These are phyloP conservation scores for Rubia yunnanensis DNA, from an alignment of 257 asterid species.

Conservation along the genomic window DNA sequence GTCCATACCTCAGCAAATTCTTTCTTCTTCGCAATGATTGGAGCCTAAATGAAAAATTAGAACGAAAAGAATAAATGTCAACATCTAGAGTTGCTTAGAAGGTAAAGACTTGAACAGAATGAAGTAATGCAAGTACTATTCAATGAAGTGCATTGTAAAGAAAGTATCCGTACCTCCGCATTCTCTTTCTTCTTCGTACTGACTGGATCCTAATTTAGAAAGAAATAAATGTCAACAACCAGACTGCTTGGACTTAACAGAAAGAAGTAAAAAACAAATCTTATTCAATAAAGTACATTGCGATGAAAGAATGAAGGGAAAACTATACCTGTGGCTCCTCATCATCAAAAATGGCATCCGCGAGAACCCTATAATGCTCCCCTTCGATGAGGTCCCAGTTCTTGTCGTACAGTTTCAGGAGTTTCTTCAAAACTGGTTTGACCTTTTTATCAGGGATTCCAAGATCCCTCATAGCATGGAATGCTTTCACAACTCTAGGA, in stretches of 20 bases:
- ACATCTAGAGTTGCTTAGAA: neutral
- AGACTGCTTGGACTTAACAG: neutral
- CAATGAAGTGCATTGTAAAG: neutral
- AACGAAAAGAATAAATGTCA: neutral
- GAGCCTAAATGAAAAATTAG: slow-evolving; percentile 11
- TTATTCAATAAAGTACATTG: neutral
- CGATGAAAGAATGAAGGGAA: neutral
- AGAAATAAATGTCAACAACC: neutral
- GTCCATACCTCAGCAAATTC: slow-evolving; percentile 1
- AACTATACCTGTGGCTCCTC: slow-evolving; percentile 47
- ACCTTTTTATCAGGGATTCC: slow-evolving; percentile 61
- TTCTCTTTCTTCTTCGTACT: slow-evolving; percentile 1
- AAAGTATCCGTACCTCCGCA: slow-evolving; percentile 5
- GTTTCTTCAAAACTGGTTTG: slow-evolving; percentile 59
- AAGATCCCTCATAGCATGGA: slow-evolving; percentile 62
- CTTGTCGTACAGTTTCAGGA: slow-evolving; percentile 52
- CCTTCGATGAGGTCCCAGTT: slow-evolving; percentile 84
- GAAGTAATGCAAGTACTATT: neutral
- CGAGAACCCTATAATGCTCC: slow-evolving; percentile 72
- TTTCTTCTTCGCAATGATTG: slow-evolving; percentile 7
- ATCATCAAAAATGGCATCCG: slow-evolving; percentile 72
- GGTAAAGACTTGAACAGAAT: neutral
- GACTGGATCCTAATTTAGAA: slow-evolving; percentile 11
- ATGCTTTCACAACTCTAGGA: slow-evolving; percentile 43
- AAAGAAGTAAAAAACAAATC: neutral